Base-by-base conservation (phyloP, 2,329 filamentous ascomycete species). In the Xylaria sp. region DNA sequence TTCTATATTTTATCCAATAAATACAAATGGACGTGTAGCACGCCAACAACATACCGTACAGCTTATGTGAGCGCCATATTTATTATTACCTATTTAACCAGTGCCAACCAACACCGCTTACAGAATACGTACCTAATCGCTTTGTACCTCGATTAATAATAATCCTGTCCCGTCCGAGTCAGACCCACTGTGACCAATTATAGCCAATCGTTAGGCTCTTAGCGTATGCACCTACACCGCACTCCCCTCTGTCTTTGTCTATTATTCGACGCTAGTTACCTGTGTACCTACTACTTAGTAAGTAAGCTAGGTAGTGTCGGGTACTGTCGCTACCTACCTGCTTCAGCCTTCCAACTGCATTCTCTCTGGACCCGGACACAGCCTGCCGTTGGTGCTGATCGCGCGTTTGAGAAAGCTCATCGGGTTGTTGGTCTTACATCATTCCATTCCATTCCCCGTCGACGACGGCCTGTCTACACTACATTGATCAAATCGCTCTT, bases 401-500 rank as follows among this genome's bases (percentile, higher is more conserved):
- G 23, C 60, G 60, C 63, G 62, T 65, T 60, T 60, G 42, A 51
- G 54, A 59, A 44, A 54, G 40, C 12, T 50, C 51, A 13, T 44
- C 54, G 47, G 47, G 58, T 65, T 63, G 62, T 62, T 71, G 64
- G 67, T 63, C 67, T 66, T 69, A 65, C 67, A 69, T 69, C 61
- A 71, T 69, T 69, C 50, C 60, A 60, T 60, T 69, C 50, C 60
- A 57, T 60, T 55, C 48, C 60, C 40, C 35, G 47, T 63, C 37
- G 25, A 21, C 59, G 37, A 63, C 50, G 60, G 51, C 54, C 47
- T 51, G 44, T 51, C 32, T 57, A 32, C 53, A 23, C 8, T 53
- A 21, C 40, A 54, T 16, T 16, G 53, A 47, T 3, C 13, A 57
- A 50, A 60, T 63, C 35, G 27, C 42, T 3, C 16, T 18, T 44